Conservation (phyloP, 2,329 filamentous ascomycete species). For the Calonectria montana region DNA sequence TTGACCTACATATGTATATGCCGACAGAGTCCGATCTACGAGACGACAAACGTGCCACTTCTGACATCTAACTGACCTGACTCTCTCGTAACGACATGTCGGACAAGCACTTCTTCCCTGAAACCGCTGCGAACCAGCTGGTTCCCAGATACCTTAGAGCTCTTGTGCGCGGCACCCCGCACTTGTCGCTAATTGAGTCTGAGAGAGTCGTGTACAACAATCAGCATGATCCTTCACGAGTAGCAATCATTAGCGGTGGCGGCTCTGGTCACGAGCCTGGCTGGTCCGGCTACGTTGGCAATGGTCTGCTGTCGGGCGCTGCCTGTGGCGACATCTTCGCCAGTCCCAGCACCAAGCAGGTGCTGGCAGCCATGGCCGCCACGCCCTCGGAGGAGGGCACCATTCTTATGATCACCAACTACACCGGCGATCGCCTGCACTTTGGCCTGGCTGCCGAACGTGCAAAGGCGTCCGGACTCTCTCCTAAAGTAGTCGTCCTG, state of each 20-base stretch:
- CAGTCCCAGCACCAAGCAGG: constrained; percentile 71
- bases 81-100: constrained; percentile 15
- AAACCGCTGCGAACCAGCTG: constrained; percentile 19
- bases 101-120: constrained; percentile 21
- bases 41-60: background rate
- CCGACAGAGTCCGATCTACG: background rate
- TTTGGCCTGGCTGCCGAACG: constrained; percentile 62
- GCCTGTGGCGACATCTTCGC: constrained; percentile 74
- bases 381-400: constrained; percentile 66
- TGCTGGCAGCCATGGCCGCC: constrained; percentile 67
- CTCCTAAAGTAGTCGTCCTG: constrained; percentile 10
- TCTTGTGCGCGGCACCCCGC: constrained; percentile 13
- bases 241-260: constrained; percentile 36
- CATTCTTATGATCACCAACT: constrained; percentile 73
- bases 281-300: constrained; percentile 73
- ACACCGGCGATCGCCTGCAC: constrained; percentile 73
- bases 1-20: constrained; percentile 16
- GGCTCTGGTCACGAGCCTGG: constrained; percentile 71
- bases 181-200: constrained; percentile 18
- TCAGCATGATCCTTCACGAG: constrained; percentile 14
- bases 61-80: constrained; percentile 1
- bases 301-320: constrained; percentile 70
- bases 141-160: constrained; percentile 17
- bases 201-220: constrained; percentile 22
- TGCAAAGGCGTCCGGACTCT: constrained; percentile 6